A percentile compares a stretch with the other conserved stretches of the same genome.
These are phyloP conservation scores for Marvania coccoides DNA, from an alignment of 139 green algal genomes.

Conservation along the genomic window DNA sequence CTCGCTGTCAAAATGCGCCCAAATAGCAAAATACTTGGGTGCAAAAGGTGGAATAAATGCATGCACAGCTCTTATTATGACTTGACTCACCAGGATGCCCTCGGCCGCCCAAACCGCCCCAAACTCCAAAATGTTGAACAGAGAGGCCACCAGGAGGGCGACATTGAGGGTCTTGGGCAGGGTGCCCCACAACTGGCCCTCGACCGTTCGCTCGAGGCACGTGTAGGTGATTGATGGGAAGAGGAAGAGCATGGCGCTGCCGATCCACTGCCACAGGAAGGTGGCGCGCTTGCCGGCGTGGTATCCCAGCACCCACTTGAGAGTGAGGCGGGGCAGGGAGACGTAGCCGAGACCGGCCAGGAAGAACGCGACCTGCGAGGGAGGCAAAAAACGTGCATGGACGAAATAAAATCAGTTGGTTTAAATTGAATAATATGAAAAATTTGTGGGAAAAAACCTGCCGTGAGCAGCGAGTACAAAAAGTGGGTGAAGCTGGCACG, in stretches of 20 bases:
- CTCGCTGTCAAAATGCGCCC: too few species aligned
- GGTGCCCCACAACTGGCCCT: slow-evolving; percentile 3
- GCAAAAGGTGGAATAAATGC: too few species aligned
- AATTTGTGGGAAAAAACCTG: too few species aligned
- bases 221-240: slow-evolving; percentile 28
- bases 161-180: slow-evolving; percentile 20
- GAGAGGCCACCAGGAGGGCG: slow-evolving; percentile 12
- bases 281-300: slow-evolving; percentile 9
- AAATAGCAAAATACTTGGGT: too few species aligned
- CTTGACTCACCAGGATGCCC: slow-evolving; percentile 6
- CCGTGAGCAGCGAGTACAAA: neutral
- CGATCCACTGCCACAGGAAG: slow-evolving; percentile 36
- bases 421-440: too few species aligned
- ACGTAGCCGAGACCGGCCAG: slow-evolving; percentile 20
- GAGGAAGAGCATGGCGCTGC: slow-evolving; percentile 20
- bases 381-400: neutral
- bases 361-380: slow-evolving; percentile 9
- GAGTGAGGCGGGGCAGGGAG: slow-evolving; percentile 6
- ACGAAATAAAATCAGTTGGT: too few species aligned
- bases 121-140: slow-evolving; percentile 30
- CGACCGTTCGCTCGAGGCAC: slow-evolving; percentile 7
- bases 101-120: slow-evolving; percentile 9
- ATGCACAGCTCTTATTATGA: too few species aligned
- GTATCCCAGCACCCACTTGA: slow-evolving; percentile 16
- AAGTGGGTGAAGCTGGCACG: neutral